These are phyloP conservation scores for Edhazardia aedis DNA, from an alignment of 371 early-diverging fungal species.

Conservation along the genomic window DNA sequence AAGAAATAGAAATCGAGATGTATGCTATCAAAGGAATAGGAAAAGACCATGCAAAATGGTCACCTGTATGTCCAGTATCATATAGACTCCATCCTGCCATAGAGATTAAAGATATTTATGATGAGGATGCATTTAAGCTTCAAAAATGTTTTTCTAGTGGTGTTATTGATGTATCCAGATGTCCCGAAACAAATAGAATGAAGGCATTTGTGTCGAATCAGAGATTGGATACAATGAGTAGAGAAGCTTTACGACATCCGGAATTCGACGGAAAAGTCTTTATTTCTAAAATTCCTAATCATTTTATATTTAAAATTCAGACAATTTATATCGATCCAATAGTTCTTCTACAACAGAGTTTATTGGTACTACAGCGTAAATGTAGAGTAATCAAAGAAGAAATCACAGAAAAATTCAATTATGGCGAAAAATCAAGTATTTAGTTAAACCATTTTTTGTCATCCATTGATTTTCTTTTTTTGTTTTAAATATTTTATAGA, in stretches of 20 bases:
- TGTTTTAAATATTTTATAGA: too few relatives aligned
- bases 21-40: slow-evolving; percentile 77
- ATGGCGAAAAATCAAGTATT: too few relatives aligned
- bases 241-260: slow-evolving; percentile 72
- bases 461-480: too few relatives aligned
- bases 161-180: slow-evolving; percentile 57
- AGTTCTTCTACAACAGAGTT: slow-evolving; percentile 19
- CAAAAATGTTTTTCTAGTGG: slow-evolving; percentile 66
- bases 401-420: too few relatives aligned
- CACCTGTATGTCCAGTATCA: slow-evolving; percentile 54
- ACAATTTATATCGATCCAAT: slow-evolving; percentile 24
- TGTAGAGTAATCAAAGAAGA: slow-evolving; percentile 13
- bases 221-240: slow-evolving; percentile 72
- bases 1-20: slow-evolving; percentile 59
- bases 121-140: slow-evolving; percentile 61
- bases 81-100: slow-evolving; percentile 15
- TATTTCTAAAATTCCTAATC: slow-evolving; percentile 65
- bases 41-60: slow-evolving; percentile 86
- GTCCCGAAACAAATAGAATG: slow-evolving; percentile 48
- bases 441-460: too few relatives aligned
- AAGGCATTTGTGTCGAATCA: slow-evolving; percentile 67
- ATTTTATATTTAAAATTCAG: slow-evolving; percentile 58
- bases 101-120: background rate
- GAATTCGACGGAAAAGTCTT: slow-evolving; percentile 72
- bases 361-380: slow-evolving; percentile 15